Percentiles rank a stretch among this genome's conserved stretches.
These are phyloP conservation scores for Boletus rex-veris DNA, from an alignment of 768 basidiomycete species.

Conservation along the genomic window DNA sequence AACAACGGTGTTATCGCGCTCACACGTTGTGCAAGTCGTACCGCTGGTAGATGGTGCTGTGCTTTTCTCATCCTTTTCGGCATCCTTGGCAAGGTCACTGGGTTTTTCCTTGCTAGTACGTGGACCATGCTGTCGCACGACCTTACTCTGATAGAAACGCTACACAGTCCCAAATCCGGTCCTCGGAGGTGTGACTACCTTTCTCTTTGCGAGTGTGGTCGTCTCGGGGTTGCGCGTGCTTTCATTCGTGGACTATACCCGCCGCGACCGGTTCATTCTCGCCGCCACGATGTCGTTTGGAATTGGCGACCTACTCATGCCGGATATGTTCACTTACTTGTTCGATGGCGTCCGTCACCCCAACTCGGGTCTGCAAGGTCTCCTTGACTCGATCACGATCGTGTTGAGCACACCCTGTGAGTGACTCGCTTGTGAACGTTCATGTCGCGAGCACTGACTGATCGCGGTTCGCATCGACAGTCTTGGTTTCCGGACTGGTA, in stretches of 20 bases:
- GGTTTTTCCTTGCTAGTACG: slow-evolving; percentile 74
- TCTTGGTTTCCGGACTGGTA: slow-evolving; percentile 55
- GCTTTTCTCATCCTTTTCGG: slow-evolving; percentile 78
- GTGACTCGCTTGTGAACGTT: slow-evolving; percentile 22
- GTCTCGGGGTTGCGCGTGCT: slow-evolving; percentile 72
- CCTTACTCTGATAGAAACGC: not conserved
- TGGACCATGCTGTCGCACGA: not conserved
- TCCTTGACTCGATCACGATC: slow-evolving; percentile 78
- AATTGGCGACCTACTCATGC: slow-evolving; percentile 66
- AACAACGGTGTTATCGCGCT: slow-evolving; percentile 83
- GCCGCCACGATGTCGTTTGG: slow-evolving; percentile 69
- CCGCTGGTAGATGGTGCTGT: slow-evolving; percentile 78
- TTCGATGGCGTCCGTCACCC: slow-evolving; percentile 59
- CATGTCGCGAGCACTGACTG: not conserved
- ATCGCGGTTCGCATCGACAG: slow-evolving; percentile 26
- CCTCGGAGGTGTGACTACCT: slow-evolving; percentile 82
- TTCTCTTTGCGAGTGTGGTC: slow-evolving; percentile 75
- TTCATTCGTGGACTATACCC: slow-evolving; percentile 52
- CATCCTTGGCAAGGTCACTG: slow-evolving; percentile 76
- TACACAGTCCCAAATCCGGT: slow-evolving; percentile 68
- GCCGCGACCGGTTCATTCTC: slow-evolving; percentile 67
- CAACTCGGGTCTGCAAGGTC: slow-evolving; percentile 55
- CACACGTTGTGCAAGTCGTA: slow-evolving; percentile 79
- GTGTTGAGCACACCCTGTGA: slow-evolving; percentile 78
- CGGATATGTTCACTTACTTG: slow-evolving; percentile 60